These are phyloP conservation scores for Fonsecaea monophora DNA, from an alignment of 2,329 filamentous ascomycete species.

Conservation along the genomic window DNA sequence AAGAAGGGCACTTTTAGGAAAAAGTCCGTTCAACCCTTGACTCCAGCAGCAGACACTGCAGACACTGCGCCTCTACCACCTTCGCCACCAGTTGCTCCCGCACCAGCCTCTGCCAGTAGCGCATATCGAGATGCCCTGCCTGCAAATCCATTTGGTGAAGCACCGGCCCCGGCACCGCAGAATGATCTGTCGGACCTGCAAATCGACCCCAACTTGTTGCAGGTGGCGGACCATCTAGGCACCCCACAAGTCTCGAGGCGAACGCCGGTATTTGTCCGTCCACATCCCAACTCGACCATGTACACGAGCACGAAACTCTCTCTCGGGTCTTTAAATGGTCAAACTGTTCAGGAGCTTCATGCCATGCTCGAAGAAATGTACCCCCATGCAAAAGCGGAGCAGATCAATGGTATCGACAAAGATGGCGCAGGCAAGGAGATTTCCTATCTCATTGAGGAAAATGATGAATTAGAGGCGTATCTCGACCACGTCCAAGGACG, in stretches of 20 bases:
- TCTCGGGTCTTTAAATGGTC: conserved; percentile 67
- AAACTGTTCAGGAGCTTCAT: conserved; percentile 68
- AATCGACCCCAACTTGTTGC: conserved; percentile 68
- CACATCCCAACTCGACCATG: conserved; percentile 68
- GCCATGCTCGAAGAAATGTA: conserved; percentile 67
- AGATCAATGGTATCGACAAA: conserved; percentile 71
- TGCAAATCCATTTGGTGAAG: conserved; percentile 31
- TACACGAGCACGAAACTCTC: conserved; percentile 60
- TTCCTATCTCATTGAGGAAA: conserved; percentile 69
- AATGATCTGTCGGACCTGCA: conserved; percentile 58
- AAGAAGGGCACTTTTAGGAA: conserved; percentile 47
- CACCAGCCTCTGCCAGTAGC: conserved; percentile 40
- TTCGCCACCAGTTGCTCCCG: conserved; percentile 45
- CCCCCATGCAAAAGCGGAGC: conserved; percentile 64
- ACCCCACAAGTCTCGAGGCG: conserved; percentile 41
- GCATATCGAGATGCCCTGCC: conserved; percentile 30
- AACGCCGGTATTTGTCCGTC: conserved; percentile 67
- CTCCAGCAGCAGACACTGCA: conserved; percentile 53
- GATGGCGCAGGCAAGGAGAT: conserved; percentile 63
- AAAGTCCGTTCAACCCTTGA: conserved; percentile 44
- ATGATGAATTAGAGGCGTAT: conserved; percentile 76
- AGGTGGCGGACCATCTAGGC: conserved; percentile 61
- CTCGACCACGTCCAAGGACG: conserved; percentile 66
- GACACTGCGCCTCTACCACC: background rate
- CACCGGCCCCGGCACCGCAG: conserved; percentile 22